Conservation (phyloP, 345 rosid genomes). For the Eucalyptus polybractea region DNA sequence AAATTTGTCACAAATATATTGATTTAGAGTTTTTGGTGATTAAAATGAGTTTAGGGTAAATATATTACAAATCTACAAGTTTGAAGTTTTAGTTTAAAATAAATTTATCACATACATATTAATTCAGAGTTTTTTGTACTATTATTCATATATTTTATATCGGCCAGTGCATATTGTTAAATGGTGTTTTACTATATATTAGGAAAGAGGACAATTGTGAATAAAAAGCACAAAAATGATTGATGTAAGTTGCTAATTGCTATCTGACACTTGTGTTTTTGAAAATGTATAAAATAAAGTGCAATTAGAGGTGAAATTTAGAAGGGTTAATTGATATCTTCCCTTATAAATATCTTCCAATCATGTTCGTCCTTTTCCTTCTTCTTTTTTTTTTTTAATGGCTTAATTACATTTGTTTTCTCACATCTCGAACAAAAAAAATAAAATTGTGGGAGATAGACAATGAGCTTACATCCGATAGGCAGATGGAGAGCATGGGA, state of each 20-base stretch:
- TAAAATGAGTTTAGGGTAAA: too few species aligned
- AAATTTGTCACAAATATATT: too few species aligned
- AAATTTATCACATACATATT: too few species aligned
- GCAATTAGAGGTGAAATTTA: neutral
- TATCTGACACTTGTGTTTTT: neutral
- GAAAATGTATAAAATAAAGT: neutral
- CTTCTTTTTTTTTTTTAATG: rapidly evolving
- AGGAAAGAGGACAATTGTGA: neutral
- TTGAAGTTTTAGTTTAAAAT: too few species aligned
- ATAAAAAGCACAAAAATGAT: neutral
- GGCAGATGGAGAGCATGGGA: neutral
- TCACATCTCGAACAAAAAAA: neutral
- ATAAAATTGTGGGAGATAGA: neutral
- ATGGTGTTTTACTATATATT: neutral
- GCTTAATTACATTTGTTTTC: neutral
- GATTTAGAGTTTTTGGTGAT: too few species aligned
- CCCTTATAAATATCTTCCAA: neutral
- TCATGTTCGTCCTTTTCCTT: neutral
- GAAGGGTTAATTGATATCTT: neutral
- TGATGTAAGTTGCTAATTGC: neutral
- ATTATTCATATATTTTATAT: neutral
- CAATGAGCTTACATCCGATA: neutral
- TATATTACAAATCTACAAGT: too few species aligned
- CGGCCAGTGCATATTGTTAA: rapidly evolving
- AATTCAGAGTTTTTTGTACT: too few species aligned